Evolutionary conservation across 1,284 basidiomycete species (phyloP).

Genomic region (Irpex sp.): DNA sequence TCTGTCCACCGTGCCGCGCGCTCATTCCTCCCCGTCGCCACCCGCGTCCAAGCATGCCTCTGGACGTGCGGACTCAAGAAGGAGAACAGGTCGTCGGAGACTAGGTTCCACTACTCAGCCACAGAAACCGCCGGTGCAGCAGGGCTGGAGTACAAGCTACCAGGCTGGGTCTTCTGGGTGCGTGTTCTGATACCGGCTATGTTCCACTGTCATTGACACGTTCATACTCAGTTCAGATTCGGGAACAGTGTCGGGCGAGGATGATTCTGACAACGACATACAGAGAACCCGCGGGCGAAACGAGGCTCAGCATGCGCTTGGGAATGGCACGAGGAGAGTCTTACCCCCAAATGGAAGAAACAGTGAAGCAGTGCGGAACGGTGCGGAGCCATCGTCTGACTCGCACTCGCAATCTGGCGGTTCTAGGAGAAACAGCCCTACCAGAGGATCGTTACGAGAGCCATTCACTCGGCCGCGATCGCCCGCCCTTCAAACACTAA

Average conservation of each 20-base stretch:
- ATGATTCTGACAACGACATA: conserved; percentile 40
- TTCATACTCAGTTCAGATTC: conserved; percentile 41
- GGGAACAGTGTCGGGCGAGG: conserved; percentile 42
- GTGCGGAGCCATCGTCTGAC: conserved; percentile 6
- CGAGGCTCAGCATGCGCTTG: conserved; percentile 23
- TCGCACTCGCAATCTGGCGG: conserved; percentile 22
- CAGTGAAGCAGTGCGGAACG: conserved; percentile 6
- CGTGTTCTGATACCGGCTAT: conserved; percentile 14
- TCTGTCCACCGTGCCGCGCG: conserved; percentile 64
- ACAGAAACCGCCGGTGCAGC: conserved; percentile 25
- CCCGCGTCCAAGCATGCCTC: conserved; percentile 33
- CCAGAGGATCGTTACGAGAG: conserved; percentile 20
- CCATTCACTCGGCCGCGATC: conserved; percentile 59
- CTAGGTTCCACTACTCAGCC: conserved; percentile 20
- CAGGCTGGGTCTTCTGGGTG: conserved; percentile 77
- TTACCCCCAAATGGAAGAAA: background rate
- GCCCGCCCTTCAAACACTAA: conserved; percentile 36
- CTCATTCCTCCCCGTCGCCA: conserved; percentile 73
- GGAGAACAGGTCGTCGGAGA: conserved; percentile 18
- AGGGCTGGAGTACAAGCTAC: conserved; percentile 83
- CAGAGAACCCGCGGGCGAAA: conserved; percentile 38
- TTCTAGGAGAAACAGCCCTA: conserved; percentile 22
- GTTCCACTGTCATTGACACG: background rate
- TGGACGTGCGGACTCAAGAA: conserved; percentile 24
- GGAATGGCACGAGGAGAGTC: conserved; percentile 1